phyloP scores from a whole-genome alignment of 139 green algal genomes.

The Chlorella sp. region DNA sequence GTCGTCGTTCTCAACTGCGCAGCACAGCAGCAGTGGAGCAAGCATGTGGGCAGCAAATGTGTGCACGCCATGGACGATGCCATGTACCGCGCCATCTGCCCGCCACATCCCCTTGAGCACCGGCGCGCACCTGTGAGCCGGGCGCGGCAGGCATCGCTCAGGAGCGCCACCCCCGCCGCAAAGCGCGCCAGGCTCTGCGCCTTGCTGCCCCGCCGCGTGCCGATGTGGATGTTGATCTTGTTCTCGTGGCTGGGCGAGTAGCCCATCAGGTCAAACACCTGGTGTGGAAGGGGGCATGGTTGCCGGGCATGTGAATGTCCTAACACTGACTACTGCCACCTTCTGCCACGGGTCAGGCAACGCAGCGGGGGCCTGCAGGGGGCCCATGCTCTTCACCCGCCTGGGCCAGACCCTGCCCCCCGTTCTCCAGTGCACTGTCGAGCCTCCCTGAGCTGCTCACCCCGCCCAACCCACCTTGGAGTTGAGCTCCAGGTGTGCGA shows the following conservation, averaged over 20 bases:
- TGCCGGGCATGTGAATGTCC: too few species aligned
- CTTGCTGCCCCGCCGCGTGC: slow-evolving; percentile 60
- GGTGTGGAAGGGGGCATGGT: background rate
- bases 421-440: too few species aligned
- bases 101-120: background rate
- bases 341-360: too few species aligned
- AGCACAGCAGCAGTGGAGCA: background rate
- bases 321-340: too few species aligned
- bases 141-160: slow-evolving; percentile 58
- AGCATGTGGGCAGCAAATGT: background rate
- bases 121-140: slow-evolving; percentile 54
- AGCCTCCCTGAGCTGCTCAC: background rate
- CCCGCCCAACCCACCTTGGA: slow-evolving; percentile 23
- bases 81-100: too few species aligned
- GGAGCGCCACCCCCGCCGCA: slow-evolving; percentile 47
- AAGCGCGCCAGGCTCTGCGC: slow-evolving; percentile 61
- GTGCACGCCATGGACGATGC: background rate
- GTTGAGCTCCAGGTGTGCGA: slow-evolving; percentile 77
- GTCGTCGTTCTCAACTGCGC: slow-evolving; percentile 79
- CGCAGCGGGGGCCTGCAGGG: too few species aligned
- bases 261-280: slow-evolving; percentile 79
- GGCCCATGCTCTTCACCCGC: background rate
- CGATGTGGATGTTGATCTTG: slow-evolving; percentile 88
- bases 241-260: slow-evolving; percentile 64
- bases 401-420: background rate